Base-by-base conservation (phyloP, 2,329 filamentous ascomycete genomes). In the Torrubiellomyces zombiae region DNA sequence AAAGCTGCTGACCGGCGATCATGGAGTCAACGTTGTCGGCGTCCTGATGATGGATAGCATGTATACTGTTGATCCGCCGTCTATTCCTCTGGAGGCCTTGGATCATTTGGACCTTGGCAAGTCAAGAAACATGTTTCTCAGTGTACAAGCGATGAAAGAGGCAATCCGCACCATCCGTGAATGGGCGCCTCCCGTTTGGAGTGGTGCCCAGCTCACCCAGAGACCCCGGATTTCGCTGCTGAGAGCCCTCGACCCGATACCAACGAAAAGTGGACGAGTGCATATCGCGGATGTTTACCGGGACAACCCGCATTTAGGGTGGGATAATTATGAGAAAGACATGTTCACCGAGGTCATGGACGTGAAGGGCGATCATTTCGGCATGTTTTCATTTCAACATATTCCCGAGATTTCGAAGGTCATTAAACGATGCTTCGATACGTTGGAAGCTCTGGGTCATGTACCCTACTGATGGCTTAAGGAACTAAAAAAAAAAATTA, bases 11-110 rank as follows among this genome's bases (percentile, higher is more conserved):
- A 42, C 43, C 10, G 38, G 40, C 6, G 49, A 55, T 9, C 27
- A 32, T 1, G 30, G 34, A 9, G 40, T 64, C 14, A 45, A 44
- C 1, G 48, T 69, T 7, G 33, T 55, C 1, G 65, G 64, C 9
- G 53, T 69, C 23, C 38, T 68, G 29, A 56, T 67, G 48, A 44
- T 69, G 11, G 65, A 70, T 37, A 62, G 53, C 23, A 42, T 62
- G 9, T 66, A 43, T 24, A 49, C 54, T 5, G 35, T 35, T 25
- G 16, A 10, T 11, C 16, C 15, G 22, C 22, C 25, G 10, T 18
- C 9, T 13, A 11, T 13, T 14, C 18, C 24, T 18, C 21, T 24
- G 7, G 42, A 35, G 7, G 37, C 26, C 5, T 30, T 19, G 21
- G 30, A 37, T 18, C 26, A 26, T 6, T 32, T 42, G 3, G 38